These are phyloP conservation scores for Dovyalis caffra DNA, from an alignment of 345 rosid genomes.

Conservation along the genomic window DNA sequence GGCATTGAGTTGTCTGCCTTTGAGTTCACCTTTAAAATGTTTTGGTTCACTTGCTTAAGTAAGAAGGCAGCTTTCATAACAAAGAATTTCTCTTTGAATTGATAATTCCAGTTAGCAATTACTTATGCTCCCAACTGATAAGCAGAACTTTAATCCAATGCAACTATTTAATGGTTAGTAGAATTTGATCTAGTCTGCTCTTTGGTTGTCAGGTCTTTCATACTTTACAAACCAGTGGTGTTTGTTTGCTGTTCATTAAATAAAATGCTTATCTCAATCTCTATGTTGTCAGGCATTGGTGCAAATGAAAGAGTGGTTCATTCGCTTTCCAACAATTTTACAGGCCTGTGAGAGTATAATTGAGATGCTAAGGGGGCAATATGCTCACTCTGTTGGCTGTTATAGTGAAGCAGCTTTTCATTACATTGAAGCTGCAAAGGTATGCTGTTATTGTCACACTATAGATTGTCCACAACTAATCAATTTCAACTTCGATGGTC, in stretches of 20 bases:
- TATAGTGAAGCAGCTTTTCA: conserved; percentile 93
- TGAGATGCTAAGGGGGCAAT: conserved; percentile 98
- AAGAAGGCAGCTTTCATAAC: not conserved
- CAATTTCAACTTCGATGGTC: not conserved
- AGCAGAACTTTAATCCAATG: not conserved
- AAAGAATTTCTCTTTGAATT: not conserved
- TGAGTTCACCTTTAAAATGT: not conserved
- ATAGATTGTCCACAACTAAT: not conserved
- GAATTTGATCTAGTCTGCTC: not conserved
- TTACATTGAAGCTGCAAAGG: conserved; percentile 89
- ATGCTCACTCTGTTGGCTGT: conserved; percentile 95
- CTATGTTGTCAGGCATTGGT: conserved; percentile 68
- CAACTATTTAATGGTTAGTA: not conserved
- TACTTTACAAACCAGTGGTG: not conserved
- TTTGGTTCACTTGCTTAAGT: not conserved
- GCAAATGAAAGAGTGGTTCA: conserved; percentile 82
- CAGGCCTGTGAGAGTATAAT: conserved; percentile 87
- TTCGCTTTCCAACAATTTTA: conserved; percentile 89
- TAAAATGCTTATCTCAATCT: conserved; percentile 9
- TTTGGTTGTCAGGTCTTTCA: conserved; percentile 3
- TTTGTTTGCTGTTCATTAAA: not conserved
- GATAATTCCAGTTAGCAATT: not conserved
- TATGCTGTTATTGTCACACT: conserved; percentile 13
- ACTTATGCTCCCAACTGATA: not conserved
- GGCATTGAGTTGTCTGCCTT: not conserved